Percentiles rank a stretch among this genome's conserved stretches.
phyloP scores from a whole-genome alignment of 805 yeast species.

The Ogataea siamensis region DNA sequence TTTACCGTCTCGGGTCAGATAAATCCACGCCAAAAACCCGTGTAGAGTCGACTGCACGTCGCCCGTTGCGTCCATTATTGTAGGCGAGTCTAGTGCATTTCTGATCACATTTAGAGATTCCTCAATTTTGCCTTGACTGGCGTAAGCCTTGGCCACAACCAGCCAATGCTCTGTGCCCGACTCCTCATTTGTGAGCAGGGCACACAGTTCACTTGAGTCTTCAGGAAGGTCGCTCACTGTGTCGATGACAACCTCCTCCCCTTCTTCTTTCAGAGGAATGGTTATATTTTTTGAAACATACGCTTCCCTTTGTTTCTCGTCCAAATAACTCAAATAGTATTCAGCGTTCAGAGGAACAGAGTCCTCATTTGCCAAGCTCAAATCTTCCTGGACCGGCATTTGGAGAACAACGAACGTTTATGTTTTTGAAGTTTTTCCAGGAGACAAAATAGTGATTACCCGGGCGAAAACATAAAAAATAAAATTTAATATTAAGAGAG shows the following conservation, averaged over 20 bases:
- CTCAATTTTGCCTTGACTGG: conserved; percentile 51
- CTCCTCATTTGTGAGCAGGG: conserved; percentile 75
- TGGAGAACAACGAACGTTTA: conserved; percentile 5
- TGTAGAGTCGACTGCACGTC: conserved; percentile 53
- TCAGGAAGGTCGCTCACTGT: conserved; percentile 81
- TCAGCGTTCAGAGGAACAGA: conserved; percentile 25
- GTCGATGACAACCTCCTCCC: conserved; percentile 85
- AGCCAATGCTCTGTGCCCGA: conserved; percentile 81
- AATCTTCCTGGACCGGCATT: conserved; percentile 17
- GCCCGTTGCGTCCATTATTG: conserved; percentile 32
- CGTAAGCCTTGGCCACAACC: conserved; percentile 77
- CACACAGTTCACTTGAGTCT: conserved; percentile 80
- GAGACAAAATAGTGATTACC: conserved; percentile 10
- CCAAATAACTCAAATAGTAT: conserved; percentile 27
- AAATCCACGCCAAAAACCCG: conserved; percentile 72
- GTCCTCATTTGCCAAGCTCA: conserved; percentile 13
- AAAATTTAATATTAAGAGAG: not conserved
- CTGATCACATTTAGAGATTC: conserved; percentile 65
- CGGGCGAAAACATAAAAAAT: conserved; percentile 8
- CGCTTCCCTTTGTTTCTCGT: conserved; percentile 22
- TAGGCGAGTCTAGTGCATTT: conserved; percentile 50
- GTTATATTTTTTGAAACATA: conserved; percentile 29
- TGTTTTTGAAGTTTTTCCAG: conserved; percentile 9
- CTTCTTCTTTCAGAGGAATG: conserved; percentile 72
- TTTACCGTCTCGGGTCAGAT: conserved; percentile 44